Conservation (phyloP, 345 rosid genomes). For the Gossypium anomalum region DNA sequence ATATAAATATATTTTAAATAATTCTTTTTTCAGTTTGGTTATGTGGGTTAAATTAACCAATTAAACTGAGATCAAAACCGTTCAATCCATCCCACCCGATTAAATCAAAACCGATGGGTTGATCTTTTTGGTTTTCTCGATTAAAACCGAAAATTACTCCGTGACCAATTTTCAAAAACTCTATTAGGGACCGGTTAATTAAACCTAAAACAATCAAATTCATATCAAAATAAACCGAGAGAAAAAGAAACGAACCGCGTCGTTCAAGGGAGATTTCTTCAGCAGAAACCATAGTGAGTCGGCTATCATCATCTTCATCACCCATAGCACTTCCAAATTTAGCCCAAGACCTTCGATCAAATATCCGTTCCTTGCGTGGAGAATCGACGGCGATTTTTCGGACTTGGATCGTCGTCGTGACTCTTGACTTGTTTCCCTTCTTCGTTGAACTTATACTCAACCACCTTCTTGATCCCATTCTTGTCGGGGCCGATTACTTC, state of each 20-base stretch:
- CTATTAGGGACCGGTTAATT: too few relatives aligned
- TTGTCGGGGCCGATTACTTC: constrained; percentile 78
- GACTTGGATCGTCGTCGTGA: constrained; percentile 59
- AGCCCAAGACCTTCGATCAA: constrained; percentile 58
- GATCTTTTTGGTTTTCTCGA: too few relatives aligned
- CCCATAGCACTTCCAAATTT: constrained; percentile 75
- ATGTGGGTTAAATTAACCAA: too few relatives aligned
- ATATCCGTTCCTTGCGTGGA: constrained; percentile 29
- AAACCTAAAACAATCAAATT: too few relatives aligned
- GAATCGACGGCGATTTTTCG: constrained; percentile 36
- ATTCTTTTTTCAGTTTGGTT: too few relatives aligned
- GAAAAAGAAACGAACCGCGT: constrained; percentile 35
- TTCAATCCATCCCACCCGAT: too few relatives aligned
- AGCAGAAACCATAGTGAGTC: constrained; percentile 71
- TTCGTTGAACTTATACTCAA: constrained; percentile 49
- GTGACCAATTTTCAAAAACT: too few relatives aligned
- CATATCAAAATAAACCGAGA: neutral
- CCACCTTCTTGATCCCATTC: constrained; percentile 36
- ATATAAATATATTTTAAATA: too few relatives aligned
- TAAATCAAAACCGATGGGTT: too few relatives aligned
- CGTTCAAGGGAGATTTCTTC: constrained; percentile 67
- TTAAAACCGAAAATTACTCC: too few relatives aligned
- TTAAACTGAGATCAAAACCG: too few relatives aligned
- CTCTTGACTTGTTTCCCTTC: constrained; percentile 60
- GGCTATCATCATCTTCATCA: constrained; percentile 59